A percentile compares a stretch with the other conserved stretches of the same genome.
Evolutionary conservation across 805 yeast genomes (phyloP).

Genomic region (Sugiyamaella valdiviana): DNA sequence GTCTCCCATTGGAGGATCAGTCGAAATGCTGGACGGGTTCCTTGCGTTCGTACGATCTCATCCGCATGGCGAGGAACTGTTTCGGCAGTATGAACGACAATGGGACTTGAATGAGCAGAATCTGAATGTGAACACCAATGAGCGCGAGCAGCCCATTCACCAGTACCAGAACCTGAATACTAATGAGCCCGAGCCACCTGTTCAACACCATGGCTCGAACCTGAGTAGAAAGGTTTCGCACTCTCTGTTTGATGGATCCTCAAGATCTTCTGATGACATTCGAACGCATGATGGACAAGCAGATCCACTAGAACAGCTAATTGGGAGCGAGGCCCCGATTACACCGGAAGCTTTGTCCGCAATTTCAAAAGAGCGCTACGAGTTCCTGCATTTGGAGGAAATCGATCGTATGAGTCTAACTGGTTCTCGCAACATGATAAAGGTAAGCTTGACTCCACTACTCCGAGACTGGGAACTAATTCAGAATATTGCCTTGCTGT

Average conservation of each 20-base stretch:
- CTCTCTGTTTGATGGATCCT: too few relatives aligned
- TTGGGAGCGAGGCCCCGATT: background rate
- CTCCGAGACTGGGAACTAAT: background rate
- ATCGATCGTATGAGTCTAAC: conserved; percentile 9
- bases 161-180: too few relatives aligned
- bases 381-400: conserved; percentile 12
- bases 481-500: conserved; percentile 13
- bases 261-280: too few relatives aligned
- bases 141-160: too few relatives aligned
- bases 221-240: too few relatives aligned
- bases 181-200: too few relatives aligned
- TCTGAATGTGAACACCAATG: too few relatives aligned
- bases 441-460: conserved; percentile 2
- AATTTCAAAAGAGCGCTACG: conserved; percentile 2
- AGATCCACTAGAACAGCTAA: too few relatives aligned
- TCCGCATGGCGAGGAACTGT: conserved; percentile 5
- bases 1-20: too few relatives aligned
- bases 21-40: conserved; percentile 5
- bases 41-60: conserved; percentile 5
- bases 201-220: too few relatives aligned
- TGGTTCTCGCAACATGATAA: conserved; percentile 15
- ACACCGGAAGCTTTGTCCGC: background rate
- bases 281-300: too few relatives aligned
- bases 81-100: conserved; percentile 1
- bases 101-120: background rate